A percentile compares a stretch with the other conserved stretches of the same genome.
Evolutionary conservation across 1,139 yeast species (phyloP).

Genomic region (Blastobotrys illinoisensis): DNA sequence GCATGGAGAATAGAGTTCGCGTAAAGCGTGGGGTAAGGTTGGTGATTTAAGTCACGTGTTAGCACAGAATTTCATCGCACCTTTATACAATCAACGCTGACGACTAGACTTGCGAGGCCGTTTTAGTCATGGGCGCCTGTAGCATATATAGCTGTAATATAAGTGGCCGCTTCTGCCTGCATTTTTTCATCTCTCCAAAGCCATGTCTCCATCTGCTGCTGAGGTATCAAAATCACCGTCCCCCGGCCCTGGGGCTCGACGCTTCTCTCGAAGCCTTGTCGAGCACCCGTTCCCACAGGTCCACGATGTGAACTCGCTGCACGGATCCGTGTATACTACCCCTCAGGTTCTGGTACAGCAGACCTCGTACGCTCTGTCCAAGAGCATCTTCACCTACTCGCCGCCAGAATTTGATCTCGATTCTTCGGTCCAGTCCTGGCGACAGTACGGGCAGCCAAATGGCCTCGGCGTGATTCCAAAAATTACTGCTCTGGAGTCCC

Average conservation of each 20-base stretch:
- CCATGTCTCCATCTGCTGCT: slow-evolving; percentile 12
- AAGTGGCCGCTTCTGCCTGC: background rate
- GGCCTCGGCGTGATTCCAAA: slow-evolving; percentile 53
- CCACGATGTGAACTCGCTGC: slow-evolving; percentile 21
- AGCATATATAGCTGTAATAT: background rate
- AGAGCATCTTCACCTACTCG: slow-evolving; percentile 65
- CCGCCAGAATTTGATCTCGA: slow-evolving; percentile 60
- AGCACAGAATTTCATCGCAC: slow-evolving; percentile 7
- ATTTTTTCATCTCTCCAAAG: background rate
- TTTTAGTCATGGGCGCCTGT: background rate
- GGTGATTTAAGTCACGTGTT: slow-evolving; percentile 6
- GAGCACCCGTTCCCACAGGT: slow-evolving; percentile 15
- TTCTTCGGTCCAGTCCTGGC: slow-evolving; percentile 58
- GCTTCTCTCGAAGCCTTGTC: slow-evolving; percentile 2
- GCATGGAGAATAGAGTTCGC: no score
- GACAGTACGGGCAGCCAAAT: slow-evolving; percentile 42
- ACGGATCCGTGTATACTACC: slow-evolving; percentile 35
- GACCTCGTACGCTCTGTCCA: slow-evolving; percentile 56
- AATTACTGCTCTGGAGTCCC: slow-evolving; percentile 59
- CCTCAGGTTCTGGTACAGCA: slow-evolving; percentile 62
- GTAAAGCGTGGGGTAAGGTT: background rate
- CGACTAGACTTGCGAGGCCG: background rate
- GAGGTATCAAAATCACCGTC: slow-evolving; percentile 7
- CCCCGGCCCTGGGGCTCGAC: background rate
- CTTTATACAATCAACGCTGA: background rate